Evolutionary conservation across 352 stramenopile species (phyloP), one percentile per base, ranked within the genome.

Genomic region (Achlya hypogyna): DNA sequence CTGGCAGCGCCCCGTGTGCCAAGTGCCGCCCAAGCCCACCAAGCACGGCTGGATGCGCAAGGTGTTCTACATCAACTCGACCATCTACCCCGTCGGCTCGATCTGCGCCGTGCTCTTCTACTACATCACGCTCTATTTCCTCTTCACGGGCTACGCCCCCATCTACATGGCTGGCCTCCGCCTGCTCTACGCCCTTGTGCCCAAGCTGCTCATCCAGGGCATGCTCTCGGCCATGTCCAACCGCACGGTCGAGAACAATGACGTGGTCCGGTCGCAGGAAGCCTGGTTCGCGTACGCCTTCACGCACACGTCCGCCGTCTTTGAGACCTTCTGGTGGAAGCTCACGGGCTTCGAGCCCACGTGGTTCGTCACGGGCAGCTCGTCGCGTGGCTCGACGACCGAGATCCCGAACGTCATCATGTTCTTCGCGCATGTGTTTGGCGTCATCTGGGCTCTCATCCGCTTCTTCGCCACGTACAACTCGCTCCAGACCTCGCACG

Each of bases 81-180:
- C 81, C 22, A 73, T 93, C 64, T 91, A 89, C 71, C 84, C 84
- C 31, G 72, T 93, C 52, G 79, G 81, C 62, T 90, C 84, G 56
- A 78, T 93, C 54, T 72, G 82, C 31, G 78, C 84, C 12, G 83
- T 93, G 32, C 67, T 91, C 51, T 74, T 93, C 71, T 93, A 89
- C 80, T 93, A 91, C 78, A 79, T 91, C 62, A 87, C 84, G 53
- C 69, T 90, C 25, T 93, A 91, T 80, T 93, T 93, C 72, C 67
- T 93, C 62, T 93, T 88, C 79, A 90, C 81, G 22, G 84, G 84
- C 28, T 88, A 91, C 69, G 82, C 84, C 16, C 84, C 84, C 14
- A 91, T 93, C 67, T 93, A 79, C 76, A 74, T 90, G 32, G 82
- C 81, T 32, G 82, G 82, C 23, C 76, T 87, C 59, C 84, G 84